These are phyloP conservation scores for Suillus paluster DNA, from an alignment of 768 basidiomycete species.

Conservation along the genomic window DNA sequence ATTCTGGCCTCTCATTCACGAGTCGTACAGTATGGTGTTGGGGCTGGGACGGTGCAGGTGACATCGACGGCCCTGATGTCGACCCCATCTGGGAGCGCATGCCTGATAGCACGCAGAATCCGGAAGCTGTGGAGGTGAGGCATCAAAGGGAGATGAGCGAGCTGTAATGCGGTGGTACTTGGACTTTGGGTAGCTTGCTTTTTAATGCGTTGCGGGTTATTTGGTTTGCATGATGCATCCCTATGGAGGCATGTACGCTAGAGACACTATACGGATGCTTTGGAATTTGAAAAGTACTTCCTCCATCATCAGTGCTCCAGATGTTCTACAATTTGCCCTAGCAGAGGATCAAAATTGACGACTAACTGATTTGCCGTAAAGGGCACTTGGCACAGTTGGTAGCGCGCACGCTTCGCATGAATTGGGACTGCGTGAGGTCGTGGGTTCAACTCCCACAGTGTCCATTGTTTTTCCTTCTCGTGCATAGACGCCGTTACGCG, in stretches of 20 bases:
- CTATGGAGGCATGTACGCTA: neutral
- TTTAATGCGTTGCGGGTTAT: neutral
- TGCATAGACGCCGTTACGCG: neutral
- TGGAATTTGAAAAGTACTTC: neutral
- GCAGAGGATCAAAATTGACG: too few species aligned
- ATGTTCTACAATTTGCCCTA: too few species aligned
- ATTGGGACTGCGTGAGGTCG: slow-evolving; percentile 54
- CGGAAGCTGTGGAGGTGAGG: slow-evolving; percentile 67
- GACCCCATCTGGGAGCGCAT: slow-evolving; percentile 96
- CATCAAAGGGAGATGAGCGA: slow-evolving; percentile 58
- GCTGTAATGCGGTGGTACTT: slow-evolving; percentile 16
- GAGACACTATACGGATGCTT: neutral
- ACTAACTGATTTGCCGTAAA: rapidly evolving
- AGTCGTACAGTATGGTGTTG: slow-evolving; percentile 88
- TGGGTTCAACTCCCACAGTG: slow-evolving; percentile 61
- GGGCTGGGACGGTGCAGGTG: slow-evolving; percentile 99
- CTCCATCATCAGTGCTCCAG: too few species aligned
- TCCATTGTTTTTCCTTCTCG: slow-evolving; percentile 35
- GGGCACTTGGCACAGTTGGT: slow-evolving; percentile 65
- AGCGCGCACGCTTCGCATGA: slow-evolving; percentile 60
- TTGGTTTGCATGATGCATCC: slow-evolving; percentile 1
- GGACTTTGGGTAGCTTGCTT: neutral
- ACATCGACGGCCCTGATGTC: slow-evolving; percentile 96
- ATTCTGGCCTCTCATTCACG: neutral
- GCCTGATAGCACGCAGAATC: slow-evolving; percentile 62